Percentiles rank a stretch among this genome's conserved stretches.
Conservation (phyloP, 2,329 filamentous ascomycete species). For the Diaporthe vexans region DNA sequence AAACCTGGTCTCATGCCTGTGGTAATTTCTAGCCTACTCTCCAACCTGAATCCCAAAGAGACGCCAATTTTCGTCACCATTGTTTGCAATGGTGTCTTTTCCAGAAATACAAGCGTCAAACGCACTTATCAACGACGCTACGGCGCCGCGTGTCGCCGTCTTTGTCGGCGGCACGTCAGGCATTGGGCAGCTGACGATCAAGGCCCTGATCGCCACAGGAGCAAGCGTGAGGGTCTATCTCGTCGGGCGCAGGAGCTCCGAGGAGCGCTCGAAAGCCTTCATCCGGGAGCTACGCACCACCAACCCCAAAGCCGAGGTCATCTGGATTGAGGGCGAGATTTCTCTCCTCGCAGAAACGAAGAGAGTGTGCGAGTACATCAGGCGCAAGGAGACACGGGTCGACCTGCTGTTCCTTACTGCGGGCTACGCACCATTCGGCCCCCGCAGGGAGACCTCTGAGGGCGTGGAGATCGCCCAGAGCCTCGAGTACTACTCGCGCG, state of each 20-base stretch:
- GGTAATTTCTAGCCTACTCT: too few species aligned
- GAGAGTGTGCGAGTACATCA: constrained; percentile 56
- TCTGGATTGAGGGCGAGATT: constrained; percentile 55
- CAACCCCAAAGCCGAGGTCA: constrained; percentile 57
- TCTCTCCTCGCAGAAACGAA: constrained; percentile 59
- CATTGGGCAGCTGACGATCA: constrained; percentile 58
- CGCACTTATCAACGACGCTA: constrained; percentile 54
- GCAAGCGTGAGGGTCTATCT: constrained; percentile 56
- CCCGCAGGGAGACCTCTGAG: constrained; percentile 55
- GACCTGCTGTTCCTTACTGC: constrained; percentile 61
- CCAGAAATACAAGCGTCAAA: constrained; percentile 56
- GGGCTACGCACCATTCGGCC: constrained; percentile 59
- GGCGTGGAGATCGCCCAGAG: constrained; percentile 57
- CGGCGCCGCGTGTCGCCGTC: constrained; percentile 55
- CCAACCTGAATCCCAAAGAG: background rate
- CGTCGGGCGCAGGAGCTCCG: constrained; percentile 56
- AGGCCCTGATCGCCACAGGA: constrained; percentile 53
- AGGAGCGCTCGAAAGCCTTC: constrained; percentile 49
- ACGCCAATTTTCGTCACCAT: too few species aligned
- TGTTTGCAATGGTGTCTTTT: constrained; percentile 52
- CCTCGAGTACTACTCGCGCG: constrained; percentile 59
- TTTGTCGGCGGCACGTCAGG: constrained; percentile 63
- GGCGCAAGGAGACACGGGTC: constrained; percentile 53
- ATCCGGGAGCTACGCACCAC: constrained; percentile 52
- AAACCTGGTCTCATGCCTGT: background rate